Evolutionary conservation across 2,329 filamentous ascomycete species (phyloP).

Genomic region (Tolypocladium cylindrosporum): DNA sequence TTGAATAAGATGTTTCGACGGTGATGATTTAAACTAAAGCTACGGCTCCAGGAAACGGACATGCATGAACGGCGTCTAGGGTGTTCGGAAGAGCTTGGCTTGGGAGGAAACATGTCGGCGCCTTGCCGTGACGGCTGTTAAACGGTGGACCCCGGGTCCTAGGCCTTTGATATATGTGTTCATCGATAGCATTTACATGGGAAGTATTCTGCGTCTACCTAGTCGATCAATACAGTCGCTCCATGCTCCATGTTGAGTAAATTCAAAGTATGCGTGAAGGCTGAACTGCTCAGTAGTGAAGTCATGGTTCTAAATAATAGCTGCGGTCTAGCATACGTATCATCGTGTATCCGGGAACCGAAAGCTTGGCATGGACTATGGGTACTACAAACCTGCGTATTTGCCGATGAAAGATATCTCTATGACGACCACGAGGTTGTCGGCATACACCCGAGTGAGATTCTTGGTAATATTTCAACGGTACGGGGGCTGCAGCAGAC

Average conservation of each 20-base stretch:
- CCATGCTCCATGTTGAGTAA: background rate
- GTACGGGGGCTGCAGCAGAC: background rate
- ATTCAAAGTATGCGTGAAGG: background rate
- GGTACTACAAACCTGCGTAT: background rate
- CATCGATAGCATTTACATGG: too few relatives aligned
- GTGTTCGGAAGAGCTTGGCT: background rate
- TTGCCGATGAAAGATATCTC: too few relatives aligned
- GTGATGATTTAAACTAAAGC: background rate
- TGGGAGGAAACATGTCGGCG: background rate
- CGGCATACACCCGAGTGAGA: too few relatives aligned
- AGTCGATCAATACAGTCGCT: background rate
- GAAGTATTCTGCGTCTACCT: too few relatives aligned
- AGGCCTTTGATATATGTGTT: too few relatives aligned
- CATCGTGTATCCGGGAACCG: too few relatives aligned
- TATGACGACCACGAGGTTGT: too few relatives aligned
- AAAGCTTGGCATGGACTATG: too few relatives aligned
- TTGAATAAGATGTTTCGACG: constrained; percentile 26
- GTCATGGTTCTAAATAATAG: background rate
- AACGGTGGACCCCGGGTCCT: background rate
- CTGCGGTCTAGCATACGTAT: too few relatives aligned
- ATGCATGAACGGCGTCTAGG: background rate
- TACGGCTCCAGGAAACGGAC: background rate
- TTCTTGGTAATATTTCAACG: background rate
- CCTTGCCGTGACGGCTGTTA: background rate
- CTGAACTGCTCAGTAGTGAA: background rate